A percentile compares a stretch with the other conserved stretches of the same genome.
Conservation (phyloP, 768 basidiomycete species). For the Leucosporidium scottii region DNA sequence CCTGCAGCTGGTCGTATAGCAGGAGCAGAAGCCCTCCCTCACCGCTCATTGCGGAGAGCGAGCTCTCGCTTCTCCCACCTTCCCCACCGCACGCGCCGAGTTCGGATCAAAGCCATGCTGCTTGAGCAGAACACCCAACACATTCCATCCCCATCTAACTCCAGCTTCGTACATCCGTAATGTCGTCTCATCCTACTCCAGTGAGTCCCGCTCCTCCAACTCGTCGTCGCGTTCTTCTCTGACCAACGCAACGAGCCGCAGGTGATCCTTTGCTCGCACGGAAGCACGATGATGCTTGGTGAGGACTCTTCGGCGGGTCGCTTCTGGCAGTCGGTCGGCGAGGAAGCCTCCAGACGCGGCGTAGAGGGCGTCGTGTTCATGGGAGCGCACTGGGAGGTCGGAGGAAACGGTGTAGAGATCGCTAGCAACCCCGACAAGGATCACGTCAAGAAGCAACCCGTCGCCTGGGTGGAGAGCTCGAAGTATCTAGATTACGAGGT, state of each 20-base stretch:
- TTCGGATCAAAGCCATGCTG: too few species aligned
- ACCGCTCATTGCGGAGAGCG: too few species aligned
- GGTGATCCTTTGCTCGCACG: constrained; percentile 14
- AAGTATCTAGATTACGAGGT: constrained; percentile 25
- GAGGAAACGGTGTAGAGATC: constrained; percentile 17
- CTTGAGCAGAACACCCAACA: too few species aligned
- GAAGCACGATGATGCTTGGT: constrained; percentile 28
- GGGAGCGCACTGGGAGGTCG: constrained; percentile 32
- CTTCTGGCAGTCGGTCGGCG: constrained; percentile 28
- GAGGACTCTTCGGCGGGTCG: constrained; percentile 17
- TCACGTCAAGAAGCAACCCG: constrained; percentile 25
- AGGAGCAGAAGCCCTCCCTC: too few species aligned
- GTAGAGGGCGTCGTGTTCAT: constrained; percentile 27
- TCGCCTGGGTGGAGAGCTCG: constrained; percentile 27
- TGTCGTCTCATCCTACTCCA: too few species aligned
- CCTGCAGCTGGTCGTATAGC: too few species aligned
- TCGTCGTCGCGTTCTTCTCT: too few species aligned
- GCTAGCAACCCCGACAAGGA: constrained; percentile 10
- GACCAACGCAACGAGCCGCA: background rate
- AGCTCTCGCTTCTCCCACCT: too few species aligned
- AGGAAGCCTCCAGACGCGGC: constrained; percentile 17
- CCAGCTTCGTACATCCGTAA: too few species aligned
- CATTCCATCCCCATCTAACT: too few species aligned
- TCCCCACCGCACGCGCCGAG: too few species aligned
- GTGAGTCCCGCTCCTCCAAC: too few species aligned